These are phyloP conservation scores for Stagonosporopsis rhizophila DNA, from an alignment of 2,329 filamentous ascomycete genomes.

Conservation along the genomic window DNA sequence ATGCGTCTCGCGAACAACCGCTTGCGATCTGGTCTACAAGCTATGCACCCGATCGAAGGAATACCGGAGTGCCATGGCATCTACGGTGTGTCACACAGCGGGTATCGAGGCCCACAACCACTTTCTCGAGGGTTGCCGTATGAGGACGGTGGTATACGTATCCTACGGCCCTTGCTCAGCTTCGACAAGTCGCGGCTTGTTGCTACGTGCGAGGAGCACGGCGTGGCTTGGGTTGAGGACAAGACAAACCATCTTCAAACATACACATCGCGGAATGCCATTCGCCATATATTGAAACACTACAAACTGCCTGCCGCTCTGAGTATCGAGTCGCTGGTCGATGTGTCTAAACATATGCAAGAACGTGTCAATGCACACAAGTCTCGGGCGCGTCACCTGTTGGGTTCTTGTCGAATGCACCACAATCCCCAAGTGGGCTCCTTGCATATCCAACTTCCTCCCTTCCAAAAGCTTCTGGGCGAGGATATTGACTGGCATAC, in stretches of 20 bases:
- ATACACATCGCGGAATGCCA: slow-evolving; percentile 80
- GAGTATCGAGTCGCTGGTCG: slow-evolving; percentile 65
- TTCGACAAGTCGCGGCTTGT: slow-evolving; percentile 78
- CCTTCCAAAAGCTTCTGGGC: slow-evolving; percentile 28
- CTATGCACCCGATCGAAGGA: slow-evolving; percentile 68
- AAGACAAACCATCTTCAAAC: slow-evolving; percentile 79
- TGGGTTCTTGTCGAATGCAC: slow-evolving; percentile 59
- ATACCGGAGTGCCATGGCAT: slow-evolving; percentile 88
- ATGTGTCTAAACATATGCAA: slow-evolving; percentile 56
- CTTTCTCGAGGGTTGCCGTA: slow-evolving; percentile 26
- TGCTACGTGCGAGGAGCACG: slow-evolving; percentile 73
- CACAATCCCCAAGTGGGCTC: slow-evolving; percentile 49
- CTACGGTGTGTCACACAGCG: slow-evolving; percentile 67
- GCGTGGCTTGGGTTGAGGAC: slow-evolving; percentile 82
- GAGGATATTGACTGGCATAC: neutral
- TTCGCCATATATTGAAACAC: slow-evolving; percentile 70
- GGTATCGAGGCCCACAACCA: neutral
- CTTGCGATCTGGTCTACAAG: slow-evolving; percentile 72
- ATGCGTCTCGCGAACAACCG: slow-evolving; percentile 77
- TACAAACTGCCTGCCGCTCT: slow-evolving; percentile 73
- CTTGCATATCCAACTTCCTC: slow-evolving; percentile 42
- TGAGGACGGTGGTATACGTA: slow-evolving; percentile 71
- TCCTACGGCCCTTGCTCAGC: slow-evolving; percentile 73
- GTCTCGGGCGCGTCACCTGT: slow-evolving; percentile 61
- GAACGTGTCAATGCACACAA: slow-evolving; percentile 60